Conservation (phyloP, 2,329 filamentous ascomycete genomes). For the Claviceps sorghi region DNA sequence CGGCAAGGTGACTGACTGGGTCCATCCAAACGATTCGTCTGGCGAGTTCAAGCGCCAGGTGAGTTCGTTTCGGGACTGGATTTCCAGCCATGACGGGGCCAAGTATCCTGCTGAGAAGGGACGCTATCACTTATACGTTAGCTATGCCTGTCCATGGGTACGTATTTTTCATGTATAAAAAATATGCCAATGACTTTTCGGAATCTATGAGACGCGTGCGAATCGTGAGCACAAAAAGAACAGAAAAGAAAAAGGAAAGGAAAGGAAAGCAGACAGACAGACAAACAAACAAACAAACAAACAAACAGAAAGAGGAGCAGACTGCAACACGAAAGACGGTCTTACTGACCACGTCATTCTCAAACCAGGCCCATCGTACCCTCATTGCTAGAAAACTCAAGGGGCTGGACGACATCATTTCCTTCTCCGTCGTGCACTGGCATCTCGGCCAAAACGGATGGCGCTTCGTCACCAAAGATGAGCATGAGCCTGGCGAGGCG, state of each 20-base stretch:
- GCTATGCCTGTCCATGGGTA: conserved; percentile 85
- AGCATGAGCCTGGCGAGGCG: conserved; percentile 42
- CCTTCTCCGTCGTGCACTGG: conserved; percentile 79
- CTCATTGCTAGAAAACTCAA: conserved; percentile 83
- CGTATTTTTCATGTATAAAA: conserved; percentile 7
- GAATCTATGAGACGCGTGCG: neutral
- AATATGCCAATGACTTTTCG: too few relatives aligned
- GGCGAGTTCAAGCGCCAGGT: conserved; percentile 88
- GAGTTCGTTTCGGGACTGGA: conserved; percentile 68
- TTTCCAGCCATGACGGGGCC: conserved; percentile 57
- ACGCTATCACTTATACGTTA: conserved; percentile 89
- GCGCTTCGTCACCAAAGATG: conserved; percentile 60
- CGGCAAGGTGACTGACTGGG: conserved; percentile 59
- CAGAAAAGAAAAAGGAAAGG: neutral
- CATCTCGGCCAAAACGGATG: conserved; percentile 62
- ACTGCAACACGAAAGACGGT: neutral
- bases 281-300: too few relatives aligned
- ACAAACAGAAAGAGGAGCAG: neutral
- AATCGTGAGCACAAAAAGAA: neutral
- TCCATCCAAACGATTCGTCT: conserved; percentile 57
- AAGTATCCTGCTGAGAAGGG: conserved; percentile 74
- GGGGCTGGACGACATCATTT: conserved; percentile 74
- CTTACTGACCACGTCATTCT: neutral
- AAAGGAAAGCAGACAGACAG: neutral
- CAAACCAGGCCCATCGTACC: conserved; percentile 53